A percentile compares a stretch with the other conserved stretches of the same genome.
Conservation (phyloP, 78 protist genomes). For the Tieghemostelium lacteum region DNA sequence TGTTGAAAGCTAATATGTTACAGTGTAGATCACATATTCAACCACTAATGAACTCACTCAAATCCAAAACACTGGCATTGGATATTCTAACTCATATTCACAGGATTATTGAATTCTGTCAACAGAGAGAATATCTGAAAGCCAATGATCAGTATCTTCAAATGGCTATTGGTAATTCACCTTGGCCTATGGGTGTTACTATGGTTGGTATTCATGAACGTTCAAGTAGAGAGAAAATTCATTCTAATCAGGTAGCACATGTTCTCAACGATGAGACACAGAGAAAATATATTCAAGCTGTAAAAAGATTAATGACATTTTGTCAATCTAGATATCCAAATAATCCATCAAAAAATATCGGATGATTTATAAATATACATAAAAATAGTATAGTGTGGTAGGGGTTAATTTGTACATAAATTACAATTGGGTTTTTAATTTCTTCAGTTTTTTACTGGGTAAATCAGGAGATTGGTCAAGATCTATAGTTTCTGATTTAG, state of each 20-base stretch:
- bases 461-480: no score
- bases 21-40: slow-evolving; percentile 76
- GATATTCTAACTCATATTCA: slow-evolving; percentile 50
- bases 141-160: slow-evolving; percentile 89
- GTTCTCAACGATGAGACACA: slow-evolving; percentile 95
- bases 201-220: slow-evolving; percentile 96
- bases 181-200: slow-evolving; percentile 96
- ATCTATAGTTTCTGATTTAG: no score
- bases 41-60: slow-evolving; percentile 81
- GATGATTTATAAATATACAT: background rate
- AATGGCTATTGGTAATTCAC: slow-evolving; percentile 96
- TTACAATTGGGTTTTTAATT: no score
- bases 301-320: slow-evolving; percentile 94
- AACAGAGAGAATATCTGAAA: slow-evolving; percentile 83
- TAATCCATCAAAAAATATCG: slow-evolving; percentile 88
- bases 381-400: background rate
- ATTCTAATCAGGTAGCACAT: slow-evolving; percentile 86
- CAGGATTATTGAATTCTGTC: slow-evolving; percentile 39
- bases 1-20: slow-evolving; percentile 17
- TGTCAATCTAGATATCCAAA: slow-evolving; percentile 81
- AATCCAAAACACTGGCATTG: background rate
- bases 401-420: background rate
- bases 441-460: no score
- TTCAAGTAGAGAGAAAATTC: slow-evolving; percentile 92
- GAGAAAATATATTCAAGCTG: slow-evolving; percentile 91